Conservation (phyloP, 164 flowering plant species). For the Cinnamomum micranthum region DNA sequence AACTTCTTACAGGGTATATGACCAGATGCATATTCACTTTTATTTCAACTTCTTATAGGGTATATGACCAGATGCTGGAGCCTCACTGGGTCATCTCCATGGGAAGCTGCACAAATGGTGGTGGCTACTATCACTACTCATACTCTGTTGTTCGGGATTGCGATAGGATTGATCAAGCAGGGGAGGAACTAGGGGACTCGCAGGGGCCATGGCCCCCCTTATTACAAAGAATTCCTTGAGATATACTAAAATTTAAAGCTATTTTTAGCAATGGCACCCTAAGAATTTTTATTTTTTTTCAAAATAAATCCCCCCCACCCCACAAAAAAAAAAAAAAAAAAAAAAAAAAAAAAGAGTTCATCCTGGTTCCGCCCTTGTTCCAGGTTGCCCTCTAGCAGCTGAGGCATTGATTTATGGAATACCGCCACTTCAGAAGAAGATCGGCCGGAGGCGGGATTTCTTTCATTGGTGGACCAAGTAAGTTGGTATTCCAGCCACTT, state of each 20-base stretch:
- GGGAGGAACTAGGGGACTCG: too few species aligned
- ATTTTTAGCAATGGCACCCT: too few species aligned
- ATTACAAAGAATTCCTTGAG: too few species aligned
- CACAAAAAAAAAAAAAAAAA: too few species aligned
- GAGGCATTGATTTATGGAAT: conserved; percentile 89
- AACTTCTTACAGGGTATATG: conserved; percentile 69
- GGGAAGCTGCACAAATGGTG: conserved; percentile 99
- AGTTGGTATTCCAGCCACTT: background rate
- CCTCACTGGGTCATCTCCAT: conserved; percentile 98
- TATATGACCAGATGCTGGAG: conserved; percentile 98
- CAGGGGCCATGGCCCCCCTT: too few species aligned
- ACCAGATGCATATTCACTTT: conserved; percentile 59
- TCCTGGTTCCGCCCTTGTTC: conserved; percentile 28
- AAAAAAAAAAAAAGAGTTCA: too few species aligned
- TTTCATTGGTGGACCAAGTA: conserved; percentile 85
- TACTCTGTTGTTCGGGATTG: conserved; percentile 67
- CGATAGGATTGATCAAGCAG: conserved; percentile 59
- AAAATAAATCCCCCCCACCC: too few species aligned
- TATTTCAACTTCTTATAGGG: conserved; percentile 42
- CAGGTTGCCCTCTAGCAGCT: conserved; percentile 98
- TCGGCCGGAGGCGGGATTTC: conserved; percentile 88
- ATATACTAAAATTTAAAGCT: too few species aligned
- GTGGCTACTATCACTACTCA: conserved; percentile 96
- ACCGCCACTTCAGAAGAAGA: conserved; percentile 92
- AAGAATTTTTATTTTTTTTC: too few species aligned